Conservation (phyloP, 371 early-diverging fungal genomes). For the Mortierella sp. region DNA sequence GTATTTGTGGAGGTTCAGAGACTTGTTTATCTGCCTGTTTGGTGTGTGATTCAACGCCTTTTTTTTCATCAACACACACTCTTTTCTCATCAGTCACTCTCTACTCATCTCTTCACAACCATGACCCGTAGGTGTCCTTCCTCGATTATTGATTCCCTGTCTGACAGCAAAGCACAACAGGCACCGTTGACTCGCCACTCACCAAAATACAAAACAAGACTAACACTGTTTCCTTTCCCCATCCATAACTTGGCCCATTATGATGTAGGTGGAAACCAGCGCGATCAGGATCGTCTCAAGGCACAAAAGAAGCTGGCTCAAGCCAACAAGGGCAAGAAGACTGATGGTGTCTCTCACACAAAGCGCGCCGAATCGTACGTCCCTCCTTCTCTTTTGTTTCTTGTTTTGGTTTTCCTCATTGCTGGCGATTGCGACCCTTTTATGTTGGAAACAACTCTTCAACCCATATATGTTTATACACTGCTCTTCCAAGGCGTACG, state of each 20-base stretch:
- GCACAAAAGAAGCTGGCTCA: slow-evolving; percentile 46
- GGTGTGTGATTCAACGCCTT: too few relatives aligned
- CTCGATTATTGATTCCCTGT: too few relatives aligned
- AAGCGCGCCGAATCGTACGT: slow-evolving; percentile 43
- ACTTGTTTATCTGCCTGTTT: not conserved
- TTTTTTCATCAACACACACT: not conserved
- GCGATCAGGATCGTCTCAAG: slow-evolving; percentile 45
- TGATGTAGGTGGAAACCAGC: slow-evolving; percentile 46
- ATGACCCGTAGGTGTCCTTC: slow-evolving; percentile 34
- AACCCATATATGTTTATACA: too few relatives aligned
- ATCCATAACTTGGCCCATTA: too few relatives aligned
- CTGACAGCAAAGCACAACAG: too few relatives aligned
- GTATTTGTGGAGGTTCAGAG: not conserved
- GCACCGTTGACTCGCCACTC: too few relatives aligned
- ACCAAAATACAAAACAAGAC: too few relatives aligned
- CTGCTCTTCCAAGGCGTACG: too few relatives aligned
- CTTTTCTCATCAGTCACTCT: slow-evolving; percentile 7
- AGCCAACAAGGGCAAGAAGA: slow-evolving; percentile 34
- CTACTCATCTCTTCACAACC: not conserved
- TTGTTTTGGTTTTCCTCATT: not conserved
- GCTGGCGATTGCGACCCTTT: too few relatives aligned
- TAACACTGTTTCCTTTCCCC: too few relatives aligned
- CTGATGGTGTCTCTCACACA: slow-evolving; percentile 20
- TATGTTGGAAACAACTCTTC: too few relatives aligned
- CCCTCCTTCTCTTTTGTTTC: not conserved